Evolutionary conservation across 441 rosid species (phyloP), one percentile per base, ranked within the genome.

Genomic region (Populus hybrid): DNA sequence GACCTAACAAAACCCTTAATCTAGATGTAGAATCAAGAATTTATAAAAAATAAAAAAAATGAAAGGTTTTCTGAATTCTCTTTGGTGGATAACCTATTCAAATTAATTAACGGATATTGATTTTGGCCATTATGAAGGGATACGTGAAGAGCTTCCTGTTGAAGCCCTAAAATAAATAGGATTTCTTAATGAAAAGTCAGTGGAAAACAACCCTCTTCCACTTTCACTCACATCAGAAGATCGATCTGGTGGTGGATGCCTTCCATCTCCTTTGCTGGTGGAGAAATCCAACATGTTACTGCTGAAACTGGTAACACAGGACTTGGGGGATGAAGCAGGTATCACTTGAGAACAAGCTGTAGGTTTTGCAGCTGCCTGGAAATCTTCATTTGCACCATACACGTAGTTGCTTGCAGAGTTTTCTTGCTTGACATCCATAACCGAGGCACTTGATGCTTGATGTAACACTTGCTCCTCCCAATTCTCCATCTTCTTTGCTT

Each of bases 281-380:
- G 97, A 90, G 81, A 93, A 94, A 84, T 95, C 95, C 80, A 93
- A 83, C 91, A 94, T 86, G 86, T 83, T 90, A 79, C 86, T 87
- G 79, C 86, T 89, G 79, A 87, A 88, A 83, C 88, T 89, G 28
- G 98, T 88, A 72, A 92, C 87, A 64, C 97, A 87, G 38, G 99
- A 93, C 71, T 86, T 93, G n/a, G 91, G 91, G 18, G 99, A 89
- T 28, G 98, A 88, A 80, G 76, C 79, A 16, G 86, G 87, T 76
- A 87, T 83, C 74, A 91, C 75, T 70, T 83, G 87, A 21, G 86
- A 75, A 86, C 91, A 89, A 71, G 81, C 53, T n/a, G 69, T 74
- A 34, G 83, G 84, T 76, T 81, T 82, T 38, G 79, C 59, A 50
- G 59, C 35, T 74, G 78, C 70, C 67, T 81, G 88, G 32, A 82